These are phyloP conservation scores for Pterulicium gracile DNA, from an alignment of 1,284 basidiomycete species.

Conservation along the genomic window DNA sequence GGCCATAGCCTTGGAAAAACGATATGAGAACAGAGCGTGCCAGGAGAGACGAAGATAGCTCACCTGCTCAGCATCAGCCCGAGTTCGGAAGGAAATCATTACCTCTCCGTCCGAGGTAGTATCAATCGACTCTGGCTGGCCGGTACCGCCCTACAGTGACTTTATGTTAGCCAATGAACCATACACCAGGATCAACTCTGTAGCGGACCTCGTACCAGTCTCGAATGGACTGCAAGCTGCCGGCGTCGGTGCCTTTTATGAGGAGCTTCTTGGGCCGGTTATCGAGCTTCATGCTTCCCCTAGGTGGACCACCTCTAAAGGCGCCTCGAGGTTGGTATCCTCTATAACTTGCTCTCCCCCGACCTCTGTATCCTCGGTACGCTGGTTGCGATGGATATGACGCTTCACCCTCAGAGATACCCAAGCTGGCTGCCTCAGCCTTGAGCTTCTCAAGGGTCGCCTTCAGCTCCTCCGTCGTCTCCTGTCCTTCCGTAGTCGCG, in stretches of 20 bases:
- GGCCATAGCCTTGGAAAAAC: slow-evolving; percentile 42
- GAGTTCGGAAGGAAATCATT: slow-evolving; percentile 56
- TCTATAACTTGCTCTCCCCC: slow-evolving; percentile 48
- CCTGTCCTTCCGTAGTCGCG: slow-evolving; percentile 47
- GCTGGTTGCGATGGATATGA: slow-evolving; percentile 15
- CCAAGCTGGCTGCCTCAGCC: slow-evolving; percentile 78
- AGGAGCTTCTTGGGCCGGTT: slow-evolving; percentile 80
- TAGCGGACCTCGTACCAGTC: slow-evolving; percentile 79
- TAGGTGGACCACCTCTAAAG: slow-evolving; percentile 51
- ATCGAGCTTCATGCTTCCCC: slow-evolving; percentile 78
- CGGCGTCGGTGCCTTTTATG: slow-evolving; percentile 55
- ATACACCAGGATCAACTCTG: too few relatives aligned
- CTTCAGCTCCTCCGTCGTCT: not conserved
- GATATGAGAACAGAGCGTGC: slow-evolving; percentile 9
- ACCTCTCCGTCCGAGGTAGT: slow-evolving; percentile 40
- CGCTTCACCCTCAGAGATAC: slow-evolving; percentile 40
- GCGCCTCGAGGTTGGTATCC: slow-evolving; percentile 43
- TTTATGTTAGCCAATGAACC: too few relatives aligned
- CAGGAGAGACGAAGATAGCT: slow-evolving; percentile 8
- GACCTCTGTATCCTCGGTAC: slow-evolving; percentile 58
- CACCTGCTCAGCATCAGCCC: slow-evolving; percentile 69
- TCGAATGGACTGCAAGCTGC: slow-evolving; percentile 48
- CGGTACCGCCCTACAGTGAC: too few relatives aligned
- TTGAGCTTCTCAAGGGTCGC: slow-evolving; percentile 60
- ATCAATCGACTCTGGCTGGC: slow-evolving; percentile 56